These are phyloP conservation scores for Trypanosoma vivax DNA, from an alignment of 208 protist species.

Conservation along the genomic window DNA sequence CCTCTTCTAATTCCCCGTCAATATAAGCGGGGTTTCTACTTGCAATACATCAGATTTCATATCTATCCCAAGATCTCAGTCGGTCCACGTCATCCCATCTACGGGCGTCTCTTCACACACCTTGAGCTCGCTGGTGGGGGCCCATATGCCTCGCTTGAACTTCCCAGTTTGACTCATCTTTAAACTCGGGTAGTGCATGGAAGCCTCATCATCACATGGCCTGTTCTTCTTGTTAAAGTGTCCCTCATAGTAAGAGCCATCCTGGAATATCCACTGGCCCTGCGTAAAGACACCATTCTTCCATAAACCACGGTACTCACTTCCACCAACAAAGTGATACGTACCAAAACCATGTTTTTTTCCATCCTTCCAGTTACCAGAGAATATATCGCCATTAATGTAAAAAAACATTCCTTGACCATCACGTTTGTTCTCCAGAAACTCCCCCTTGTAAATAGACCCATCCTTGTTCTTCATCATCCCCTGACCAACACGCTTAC, in stretches of 20 bases:
- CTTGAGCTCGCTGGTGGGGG: slow-evolving; percentile 50
- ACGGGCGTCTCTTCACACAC: slow-evolving; percentile 65
- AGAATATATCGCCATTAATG: slow-evolving; percentile 88
- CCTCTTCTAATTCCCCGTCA: too few species aligned
- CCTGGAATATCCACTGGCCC: slow-evolving; percentile 83
- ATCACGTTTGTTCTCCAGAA: slow-evolving; percentile 81
- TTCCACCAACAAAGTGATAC: slow-evolving; percentile 77
- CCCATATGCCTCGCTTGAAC: slow-evolving; percentile 73
- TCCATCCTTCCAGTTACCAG: slow-evolving; percentile 78
- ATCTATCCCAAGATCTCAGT: slow-evolving; percentile 13
- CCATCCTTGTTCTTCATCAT: slow-evolving; percentile 90
- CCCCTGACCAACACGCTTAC: slow-evolving; percentile 67
- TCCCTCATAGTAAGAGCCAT: slow-evolving; percentile 86
- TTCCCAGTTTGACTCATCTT: slow-evolving; percentile 66
- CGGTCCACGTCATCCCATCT: slow-evolving; percentile 50
- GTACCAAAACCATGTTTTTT: slow-evolving; percentile 84
- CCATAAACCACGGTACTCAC: slow-evolving; percentile 82
- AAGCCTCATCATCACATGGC: slow-evolving; percentile 62
- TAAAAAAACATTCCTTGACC: slow-evolving; percentile 90
- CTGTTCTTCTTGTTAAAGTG: slow-evolving; percentile 84
- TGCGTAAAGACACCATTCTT: slow-evolving; percentile 69
- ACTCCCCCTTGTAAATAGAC: slow-evolving; percentile 88
- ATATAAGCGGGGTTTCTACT: slow-evolving; percentile 17
- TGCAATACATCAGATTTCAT: slow-evolving; percentile 5
- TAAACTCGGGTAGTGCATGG: slow-evolving; percentile 66